These are phyloP conservation scores for Avena atlantica DNA, from an alignment of 176 grass and related monocot species.

Conservation along the genomic window DNA sequence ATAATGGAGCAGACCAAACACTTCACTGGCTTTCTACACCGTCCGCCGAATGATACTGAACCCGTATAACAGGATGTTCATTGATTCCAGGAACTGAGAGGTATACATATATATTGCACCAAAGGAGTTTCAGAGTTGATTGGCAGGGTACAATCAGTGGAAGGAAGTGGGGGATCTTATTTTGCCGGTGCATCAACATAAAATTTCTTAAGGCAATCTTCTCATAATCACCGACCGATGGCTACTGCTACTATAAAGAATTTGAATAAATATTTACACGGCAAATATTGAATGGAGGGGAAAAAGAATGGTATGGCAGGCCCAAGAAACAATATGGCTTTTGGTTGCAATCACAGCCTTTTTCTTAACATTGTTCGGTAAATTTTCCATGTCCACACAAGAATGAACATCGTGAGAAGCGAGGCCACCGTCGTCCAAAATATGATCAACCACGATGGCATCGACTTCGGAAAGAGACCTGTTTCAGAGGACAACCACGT, in stretches of 20 bases:
- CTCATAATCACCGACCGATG: conserved; percentile 34
- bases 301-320: conserved; percentile 55
- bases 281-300: conserved; percentile 47
- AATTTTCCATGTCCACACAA: conserved; percentile 84
- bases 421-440: conserved; percentile 62
- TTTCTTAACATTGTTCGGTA: conserved; percentile 77
- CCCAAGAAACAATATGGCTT: background rate
- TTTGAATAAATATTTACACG: conserved; percentile 79
- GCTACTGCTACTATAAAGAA: conserved; percentile 63
- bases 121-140: conserved; percentile 5
- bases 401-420: conserved; percentile 63
- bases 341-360: conserved; percentile 51
- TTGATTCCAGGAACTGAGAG: conserved; percentile 1
- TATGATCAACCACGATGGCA: conserved; percentile 81
- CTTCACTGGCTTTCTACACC: background rate
- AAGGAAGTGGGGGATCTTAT: conserved; percentile 16
- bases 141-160: background rate
- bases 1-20: background rate
- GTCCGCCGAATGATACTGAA: too few relatives aligned
- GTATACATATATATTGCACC: background rate
- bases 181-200: conserved; percentile 23
- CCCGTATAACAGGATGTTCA: background rate
- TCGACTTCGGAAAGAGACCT: conserved; percentile 91
- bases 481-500: conserved; percentile 7
- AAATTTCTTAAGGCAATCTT: conserved; percentile 35